Conservation (phyloP, 2,329 filamentous ascomycete genomes). For the Cladosporium sp. region DNA sequence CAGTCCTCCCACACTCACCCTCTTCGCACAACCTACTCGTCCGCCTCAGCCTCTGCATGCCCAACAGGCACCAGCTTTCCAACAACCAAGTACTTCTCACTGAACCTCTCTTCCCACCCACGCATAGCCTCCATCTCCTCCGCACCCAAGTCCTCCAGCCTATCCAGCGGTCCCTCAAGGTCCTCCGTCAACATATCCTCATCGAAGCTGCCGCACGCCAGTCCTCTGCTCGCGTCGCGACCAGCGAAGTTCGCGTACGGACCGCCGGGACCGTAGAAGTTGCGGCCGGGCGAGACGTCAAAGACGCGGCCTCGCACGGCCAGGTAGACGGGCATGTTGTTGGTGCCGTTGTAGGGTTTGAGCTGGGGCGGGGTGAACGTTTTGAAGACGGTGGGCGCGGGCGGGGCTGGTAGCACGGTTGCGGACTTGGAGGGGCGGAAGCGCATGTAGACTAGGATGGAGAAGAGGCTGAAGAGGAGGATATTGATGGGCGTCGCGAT, state of each 20-base stretch:
- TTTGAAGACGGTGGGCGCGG: constrained; percentile 78
- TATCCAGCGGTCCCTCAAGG: constrained; percentile 78
- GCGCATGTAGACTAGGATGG: constrained; percentile 58
- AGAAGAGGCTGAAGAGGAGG: constrained; percentile 59
- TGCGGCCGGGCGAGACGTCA: constrained; percentile 80
- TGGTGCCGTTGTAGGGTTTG: constrained; percentile 78
- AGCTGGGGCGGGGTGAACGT: constrained; percentile 81
- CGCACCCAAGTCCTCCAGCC: constrained; percentile 65
- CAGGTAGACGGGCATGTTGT: constrained; percentile 76
- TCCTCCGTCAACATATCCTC: constrained; percentile 93
- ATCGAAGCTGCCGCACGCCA: constrained; percentile 91
- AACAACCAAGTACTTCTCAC: constrained; percentile 93
- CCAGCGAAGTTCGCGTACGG: constrained; percentile 97
- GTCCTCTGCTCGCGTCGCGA: constrained; percentile 80
- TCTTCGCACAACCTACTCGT: constrained; percentile 20
- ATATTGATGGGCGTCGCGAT: constrained; percentile 63
- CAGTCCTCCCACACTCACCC: neutral
- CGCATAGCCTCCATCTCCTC: constrained; percentile 81
- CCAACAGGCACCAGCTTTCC: constrained; percentile 74
- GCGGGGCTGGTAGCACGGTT: constrained; percentile 51
- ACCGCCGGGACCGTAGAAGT: constrained; percentile 95
- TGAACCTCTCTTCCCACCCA: constrained; percentile 92
- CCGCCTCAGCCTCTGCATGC: constrained; percentile 52
- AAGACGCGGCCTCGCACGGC: constrained; percentile 91
- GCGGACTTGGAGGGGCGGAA: constrained; percentile 54